A percentile compares a stretch with the other conserved stretches of the same genome.
These are phyloP conservation scores for Skeletonema potamos DNA, from an alignment of 108 stramenopile genomes.

Conservation along the genomic window DNA sequence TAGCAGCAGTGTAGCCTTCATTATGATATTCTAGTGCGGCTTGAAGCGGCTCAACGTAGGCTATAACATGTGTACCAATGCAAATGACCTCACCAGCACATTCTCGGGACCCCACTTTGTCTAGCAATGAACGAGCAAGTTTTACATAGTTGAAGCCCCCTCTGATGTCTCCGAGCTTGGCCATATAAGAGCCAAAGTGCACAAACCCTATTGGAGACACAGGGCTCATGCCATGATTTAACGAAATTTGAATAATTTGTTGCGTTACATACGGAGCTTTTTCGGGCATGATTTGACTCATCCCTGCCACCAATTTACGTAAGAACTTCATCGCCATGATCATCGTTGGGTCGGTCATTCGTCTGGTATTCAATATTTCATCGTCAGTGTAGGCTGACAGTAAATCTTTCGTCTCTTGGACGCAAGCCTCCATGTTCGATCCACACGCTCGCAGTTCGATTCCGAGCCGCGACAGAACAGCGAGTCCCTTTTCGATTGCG, in stretches of 20 bases:
- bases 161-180: background rate
- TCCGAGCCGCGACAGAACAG: slow-evolving; percentile 3
- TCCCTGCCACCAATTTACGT: background rate
- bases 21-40: too few species aligned
- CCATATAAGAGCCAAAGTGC: slow-evolving; percentile 5
- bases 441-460: slow-evolving; percentile 1
- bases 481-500: background rate
- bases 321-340: slow-evolving; percentile 17
- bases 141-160: slow-evolving; percentile 7
- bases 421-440: background rate
- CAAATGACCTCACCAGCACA: slow-evolving; percentile 2
- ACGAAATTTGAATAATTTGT: slow-evolving; percentile 8
- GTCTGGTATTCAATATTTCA: background rate
- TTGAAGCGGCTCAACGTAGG: background rate
- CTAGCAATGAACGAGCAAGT: too few species aligned
- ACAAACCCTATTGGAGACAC: too few species aligned
- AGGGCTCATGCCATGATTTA: slow-evolving; percentile 2
- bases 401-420: background rate
- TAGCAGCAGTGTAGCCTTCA: slow-evolving; percentile 1
- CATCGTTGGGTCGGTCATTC: slow-evolving; percentile 9
- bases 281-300: background rate
- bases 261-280: background rate
- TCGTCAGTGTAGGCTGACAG: too few species aligned
- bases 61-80: background rate
- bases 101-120: background rate